These are phyloP conservation scores for Leucoagaricus sp. DNA, from an alignment of 1,284 basidiomycete species.

Conservation along the genomic window DNA sequence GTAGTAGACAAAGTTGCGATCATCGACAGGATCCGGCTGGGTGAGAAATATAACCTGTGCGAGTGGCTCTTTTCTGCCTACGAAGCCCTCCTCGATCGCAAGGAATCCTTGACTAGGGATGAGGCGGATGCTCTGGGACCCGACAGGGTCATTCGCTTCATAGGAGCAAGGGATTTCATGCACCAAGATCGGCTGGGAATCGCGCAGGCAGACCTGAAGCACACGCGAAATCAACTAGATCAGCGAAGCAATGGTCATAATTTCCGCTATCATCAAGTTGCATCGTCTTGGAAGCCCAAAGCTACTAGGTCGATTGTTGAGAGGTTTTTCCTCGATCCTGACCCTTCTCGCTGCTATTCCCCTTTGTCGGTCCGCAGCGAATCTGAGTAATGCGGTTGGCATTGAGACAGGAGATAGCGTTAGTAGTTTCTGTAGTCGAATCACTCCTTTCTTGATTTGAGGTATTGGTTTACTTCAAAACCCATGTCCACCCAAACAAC, in stretches of 20 bases:
- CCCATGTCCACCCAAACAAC: no score
- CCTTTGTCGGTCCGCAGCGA: no score
- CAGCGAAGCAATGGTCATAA: neutral
- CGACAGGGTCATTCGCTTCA: slow-evolving; percentile 24
- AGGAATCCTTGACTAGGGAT: slow-evolving; percentile 30
- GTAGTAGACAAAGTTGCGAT: slow-evolving; percentile 28
- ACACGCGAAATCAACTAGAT: neutral
- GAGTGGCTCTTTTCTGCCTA: slow-evolving; percentile 42
- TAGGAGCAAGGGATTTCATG: slow-evolving; percentile 26
- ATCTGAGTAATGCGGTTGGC: neutral
- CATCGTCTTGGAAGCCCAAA: no score
- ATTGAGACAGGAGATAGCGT: neutral
- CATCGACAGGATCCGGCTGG: slow-evolving; percentile 35
- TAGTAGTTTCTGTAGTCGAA: no score
- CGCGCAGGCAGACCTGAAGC: neutral
- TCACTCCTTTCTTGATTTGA: no score
- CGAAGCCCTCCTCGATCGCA: slow-evolving; percentile 37
- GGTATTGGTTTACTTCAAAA: no score
- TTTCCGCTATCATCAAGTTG: no score
- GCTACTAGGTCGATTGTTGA: no score
- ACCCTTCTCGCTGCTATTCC: no score
- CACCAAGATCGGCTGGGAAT: slow-evolving; percentile 2
- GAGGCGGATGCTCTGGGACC: slow-evolving; percentile 39
- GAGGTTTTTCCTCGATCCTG: neutral
- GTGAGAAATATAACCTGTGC: slow-evolving; percentile 35